Conservation (phyloP, 1,284 basidiomycete species). For the Leucoagaricus sp. region DNA sequence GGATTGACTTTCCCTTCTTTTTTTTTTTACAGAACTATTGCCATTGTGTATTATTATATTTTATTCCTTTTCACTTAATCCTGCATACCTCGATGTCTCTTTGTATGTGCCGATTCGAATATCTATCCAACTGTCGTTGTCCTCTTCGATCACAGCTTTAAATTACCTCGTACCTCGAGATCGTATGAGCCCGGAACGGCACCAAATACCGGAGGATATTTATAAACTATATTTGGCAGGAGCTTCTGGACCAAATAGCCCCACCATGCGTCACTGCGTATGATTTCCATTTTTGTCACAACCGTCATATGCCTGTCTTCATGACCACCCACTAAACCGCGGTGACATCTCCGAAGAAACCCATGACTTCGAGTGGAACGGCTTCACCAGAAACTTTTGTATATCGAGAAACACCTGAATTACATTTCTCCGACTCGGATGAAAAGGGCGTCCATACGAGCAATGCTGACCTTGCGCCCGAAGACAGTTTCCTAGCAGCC, state of each 20-base stretch:
- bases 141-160: background rate
- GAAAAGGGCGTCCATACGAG: conserved; percentile 7
- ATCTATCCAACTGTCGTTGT: background rate
- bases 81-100: background rate
- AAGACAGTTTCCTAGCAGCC: conserved; percentile 25
- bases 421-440: conserved; percentile 30
- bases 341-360: background rate
- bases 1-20: conserved; percentile 7
- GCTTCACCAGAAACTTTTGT: background rate
- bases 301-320: background rate
- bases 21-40: conserved; percentile 13
- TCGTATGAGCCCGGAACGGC: background rate
- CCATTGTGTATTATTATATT: conserved; percentile 21
- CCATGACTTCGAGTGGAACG: conserved; percentile 7
- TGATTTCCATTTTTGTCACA: background rate
- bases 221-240: conserved; percentile 7
- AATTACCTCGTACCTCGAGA: background rate
- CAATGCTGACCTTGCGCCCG: conserved; percentile 11
- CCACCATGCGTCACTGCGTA: background rate
- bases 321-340: background rate
- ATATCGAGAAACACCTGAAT: background rate
- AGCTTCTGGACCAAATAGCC: conserved; percentile 5
- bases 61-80: conserved; percentile 12
- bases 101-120: background rate
- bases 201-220: background rate